phyloP scores from a whole-genome alignment of 768 basidiomycete species.

The Dioszegia crocea region DNA sequence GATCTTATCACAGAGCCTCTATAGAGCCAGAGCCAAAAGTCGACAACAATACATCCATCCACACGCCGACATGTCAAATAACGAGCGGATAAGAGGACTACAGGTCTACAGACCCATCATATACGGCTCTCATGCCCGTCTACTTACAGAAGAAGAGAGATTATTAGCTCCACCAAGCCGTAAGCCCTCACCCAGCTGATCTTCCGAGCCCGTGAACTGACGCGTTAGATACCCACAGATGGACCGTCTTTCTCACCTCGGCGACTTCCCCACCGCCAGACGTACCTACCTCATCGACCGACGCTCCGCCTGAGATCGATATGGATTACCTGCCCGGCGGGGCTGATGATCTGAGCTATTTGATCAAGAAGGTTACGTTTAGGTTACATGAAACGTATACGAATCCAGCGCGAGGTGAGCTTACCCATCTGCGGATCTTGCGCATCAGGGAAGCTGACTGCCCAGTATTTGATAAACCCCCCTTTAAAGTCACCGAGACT shows the following conservation, averaged over 20 bases:
- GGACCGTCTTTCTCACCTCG: constrained; percentile 92
- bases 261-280: constrained; percentile 60
- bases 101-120: constrained; percentile 85
- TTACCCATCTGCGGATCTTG: not conserved
- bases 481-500: constrained; percentile 92
- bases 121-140: constrained; percentile 86
- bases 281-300: constrained; percentile 48
- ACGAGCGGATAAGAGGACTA: constrained; percentile 60
- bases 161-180: constrained; percentile 35
- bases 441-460: not conserved
- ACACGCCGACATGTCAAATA: constrained; percentile 6
- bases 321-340: constrained; percentile 64
- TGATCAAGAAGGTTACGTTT: constrained; percentile 94
- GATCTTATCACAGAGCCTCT: too few species aligned
- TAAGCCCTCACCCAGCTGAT: constrained; percentile 17
- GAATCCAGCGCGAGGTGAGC: constrained; percentile 76
- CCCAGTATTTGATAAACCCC: constrained; percentile 81
- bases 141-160: constrained; percentile 67
- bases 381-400: constrained; percentile 95
- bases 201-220: not conserved
- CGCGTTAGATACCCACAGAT: constrained; percentile 66
- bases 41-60: not conserved
- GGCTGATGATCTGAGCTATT: constrained; percentile 81
- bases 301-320: constrained; percentile 57
- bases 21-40: too few species aligned